A percentile compares a stretch with the other conserved stretches of the same genome.
Evolutionary conservation across 73 alveolate species (phyloP).

Genomic region (Loxodes magnus): DNA sequence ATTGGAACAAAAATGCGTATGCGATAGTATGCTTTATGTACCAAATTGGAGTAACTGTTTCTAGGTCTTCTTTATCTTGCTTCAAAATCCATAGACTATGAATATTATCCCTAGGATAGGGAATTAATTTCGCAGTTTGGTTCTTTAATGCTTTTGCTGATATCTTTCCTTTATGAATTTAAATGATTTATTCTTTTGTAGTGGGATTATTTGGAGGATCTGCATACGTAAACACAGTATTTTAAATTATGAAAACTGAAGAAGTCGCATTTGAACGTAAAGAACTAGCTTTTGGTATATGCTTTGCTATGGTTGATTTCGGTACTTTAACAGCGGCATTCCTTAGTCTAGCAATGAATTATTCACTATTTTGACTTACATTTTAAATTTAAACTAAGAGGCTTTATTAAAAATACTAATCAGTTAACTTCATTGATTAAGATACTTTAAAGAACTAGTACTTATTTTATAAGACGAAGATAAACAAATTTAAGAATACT

Average conservation of each 20-base stretch:
- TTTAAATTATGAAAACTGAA: slow-evolving; percentile 12
- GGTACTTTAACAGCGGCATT: background rate
- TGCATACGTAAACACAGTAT: slow-evolving; percentile 30
- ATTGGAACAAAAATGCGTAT: slow-evolving; percentile 20
- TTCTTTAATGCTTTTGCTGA: slow-evolving; percentile 27
- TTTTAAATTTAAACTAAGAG: too few species aligned
- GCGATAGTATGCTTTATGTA: slow-evolving; percentile 30
- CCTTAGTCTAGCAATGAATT: too few species aligned
- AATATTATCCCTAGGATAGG: slow-evolving; percentile 25
- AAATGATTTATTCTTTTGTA: slow-evolving; percentile 15
- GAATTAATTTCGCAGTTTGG: slow-evolving; percentile 24
- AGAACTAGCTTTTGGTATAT: slow-evolving; percentile 6
- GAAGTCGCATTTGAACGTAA: slow-evolving; percentile 2
- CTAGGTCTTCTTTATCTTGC: slow-evolving; percentile 22
- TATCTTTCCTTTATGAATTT: slow-evolving; percentile 20
- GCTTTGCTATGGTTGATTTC: background rate
- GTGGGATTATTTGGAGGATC: slow-evolving; percentile 45
- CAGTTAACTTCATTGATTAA: too few species aligned
- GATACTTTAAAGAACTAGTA: too few species aligned
- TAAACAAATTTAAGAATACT: too few species aligned
- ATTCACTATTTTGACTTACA: too few species aligned
- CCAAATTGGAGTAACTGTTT: slow-evolving; percentile 40
- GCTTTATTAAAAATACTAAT: too few species aligned
- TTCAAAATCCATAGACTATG: slow-evolving; percentile 32
- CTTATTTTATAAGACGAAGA: too few species aligned